These are phyloP conservation scores for Coemansia sp. DNA, from an alignment of 192 early-diverging fungal genomes.

Conservation along the genomic window DNA sequence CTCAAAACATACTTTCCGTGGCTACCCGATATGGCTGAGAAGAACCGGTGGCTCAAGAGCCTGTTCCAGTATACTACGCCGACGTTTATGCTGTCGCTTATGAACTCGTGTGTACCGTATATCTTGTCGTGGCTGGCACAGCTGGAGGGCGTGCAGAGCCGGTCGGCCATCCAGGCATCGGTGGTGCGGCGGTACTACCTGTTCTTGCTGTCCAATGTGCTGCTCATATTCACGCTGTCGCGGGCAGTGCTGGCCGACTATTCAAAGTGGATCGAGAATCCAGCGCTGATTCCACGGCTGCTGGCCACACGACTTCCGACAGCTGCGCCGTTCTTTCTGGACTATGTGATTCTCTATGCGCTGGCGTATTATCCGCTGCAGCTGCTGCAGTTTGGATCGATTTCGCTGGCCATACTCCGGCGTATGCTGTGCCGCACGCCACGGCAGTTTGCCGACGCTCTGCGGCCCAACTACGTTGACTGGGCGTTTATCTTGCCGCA, in stretches of 20 bases:
- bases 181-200: conserved; percentile 66
- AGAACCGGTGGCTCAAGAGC: conserved; percentile 49
- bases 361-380: conserved; percentile 67
- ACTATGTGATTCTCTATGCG: conserved; percentile 71
- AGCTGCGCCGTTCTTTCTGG: conserved; percentile 78
- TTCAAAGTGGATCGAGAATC: conserved; percentile 68
- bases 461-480: conserved; percentile 64
- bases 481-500: conserved; percentile 69
- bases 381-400: conserved; percentile 67
- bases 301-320: conserved; percentile 68
- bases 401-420: conserved; percentile 55
- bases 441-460: conserved; percentile 70
- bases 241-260: conserved; percentile 65
- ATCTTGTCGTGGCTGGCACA: conserved; percentile 43
- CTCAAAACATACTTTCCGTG: conserved; percentile 58
- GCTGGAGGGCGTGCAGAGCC: conserved; percentile 49
- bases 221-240: conserved; percentile 71
- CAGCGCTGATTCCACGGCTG: conserved; percentile 61
- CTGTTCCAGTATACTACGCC: conserved; percentile 47
- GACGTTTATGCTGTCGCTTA: conserved; percentile 39
- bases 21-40: conserved; percentile 38
- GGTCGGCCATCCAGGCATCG: conserved; percentile 42
- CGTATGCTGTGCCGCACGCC: conserved; percentile 72
- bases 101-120: conserved; percentile 47
- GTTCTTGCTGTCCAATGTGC: conserved; percentile 73